Conservation (phyloP, 371 early-diverging fungal genomes). For the Haplosporangium sp. region DNA sequence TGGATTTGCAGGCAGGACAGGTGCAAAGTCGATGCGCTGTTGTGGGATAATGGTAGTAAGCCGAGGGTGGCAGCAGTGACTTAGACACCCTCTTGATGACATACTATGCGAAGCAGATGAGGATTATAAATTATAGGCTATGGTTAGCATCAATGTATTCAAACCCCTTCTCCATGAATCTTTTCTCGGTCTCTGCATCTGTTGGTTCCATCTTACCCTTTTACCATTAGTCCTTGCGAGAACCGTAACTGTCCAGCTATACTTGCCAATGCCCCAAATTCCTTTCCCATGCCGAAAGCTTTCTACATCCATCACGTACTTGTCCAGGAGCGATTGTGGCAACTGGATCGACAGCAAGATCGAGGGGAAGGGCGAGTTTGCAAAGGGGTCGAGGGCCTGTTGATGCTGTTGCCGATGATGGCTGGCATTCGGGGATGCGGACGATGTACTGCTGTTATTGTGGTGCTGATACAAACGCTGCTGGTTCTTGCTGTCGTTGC, state of each 20-base stretch:
- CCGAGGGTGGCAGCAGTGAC: constrained; percentile 40
- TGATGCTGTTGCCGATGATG: constrained; percentile 16
- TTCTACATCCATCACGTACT: constrained; percentile 47
- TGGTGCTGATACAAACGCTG: constrained; percentile 28
- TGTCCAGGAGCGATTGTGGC: constrained; percentile 52
- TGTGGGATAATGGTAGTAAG: constrained; percentile 53
- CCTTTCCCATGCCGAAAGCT: constrained; percentile 50
- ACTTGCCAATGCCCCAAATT: constrained; percentile 49
- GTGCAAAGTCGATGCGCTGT: constrained; percentile 51
- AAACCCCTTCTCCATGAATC: no score
- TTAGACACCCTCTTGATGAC: constrained; percentile 52
- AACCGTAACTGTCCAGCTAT: constrained; percentile 50
- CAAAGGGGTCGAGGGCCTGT: constrained; percentile 19
- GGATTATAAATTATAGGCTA: neutral
- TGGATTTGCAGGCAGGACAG: constrained; percentile 50
- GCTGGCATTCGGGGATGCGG: constrained; percentile 9
- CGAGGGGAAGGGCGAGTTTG: constrained; percentile 38
- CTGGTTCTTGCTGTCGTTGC: constrained; percentile 40
- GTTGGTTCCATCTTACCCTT: constrained; percentile 25
- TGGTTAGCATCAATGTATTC: no score
- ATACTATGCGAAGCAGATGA: constrained; percentile 23
- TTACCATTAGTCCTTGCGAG: constrained; percentile 42
- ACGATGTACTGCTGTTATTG: constrained; percentile 11
- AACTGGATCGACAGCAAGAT: constrained; percentile 37
- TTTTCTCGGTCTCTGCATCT: no score